Base-by-base conservation (phyloP, 2,329 filamentous ascomycete genomes). In the Penicillium thymicola region DNA sequence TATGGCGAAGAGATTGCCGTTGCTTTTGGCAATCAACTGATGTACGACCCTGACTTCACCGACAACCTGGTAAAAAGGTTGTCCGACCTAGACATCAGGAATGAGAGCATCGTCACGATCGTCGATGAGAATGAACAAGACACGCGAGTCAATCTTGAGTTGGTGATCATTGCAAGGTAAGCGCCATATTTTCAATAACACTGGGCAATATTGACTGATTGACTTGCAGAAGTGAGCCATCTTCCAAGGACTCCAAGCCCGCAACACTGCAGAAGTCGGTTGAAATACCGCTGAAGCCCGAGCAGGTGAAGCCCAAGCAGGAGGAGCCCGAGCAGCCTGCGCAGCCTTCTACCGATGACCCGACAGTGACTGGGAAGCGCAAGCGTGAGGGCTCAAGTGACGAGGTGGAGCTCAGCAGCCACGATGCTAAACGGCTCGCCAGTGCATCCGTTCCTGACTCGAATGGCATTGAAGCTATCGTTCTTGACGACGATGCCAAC, bases 41-140 rank as follows among this genome's bases (percentile, higher is more conserved):
- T 97, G 41, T 97, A 96, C 67, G 94, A 97, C 67, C 84, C 87
- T 0, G 94, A 97, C 54, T 85, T 96, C 67, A 90, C 90, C 5
- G 90, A 95, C 55, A 95, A 97, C 66, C 78, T 97, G 1, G 74
- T 80, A 1, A 95, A 91, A 78, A 92, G 89, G 59, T 81, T 99
- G 49, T 80, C 75, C 27, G 89, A 96, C 21, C 81, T 97, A 9
- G 89, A 88, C 11, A 84, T 97, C 65, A 83, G 83, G 56, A 79
- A 82, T 25, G 89, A 89, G 61, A 87, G 82, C 51, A 93, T 95
- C 71, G 75, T 97, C 61, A 95, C 90, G 0, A 78, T 97, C 51
- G 86, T 89, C n/a, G 94, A 89, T 61, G 83, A 95, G 55, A 89
- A 91, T 45, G 89, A 92, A 51, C 63, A 72, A 4, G 62, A 73